Evolutionary conservation across 2,329 filamentous ascomycete species (phyloP).

Genomic region (Trichocomaceae sp.): DNA sequence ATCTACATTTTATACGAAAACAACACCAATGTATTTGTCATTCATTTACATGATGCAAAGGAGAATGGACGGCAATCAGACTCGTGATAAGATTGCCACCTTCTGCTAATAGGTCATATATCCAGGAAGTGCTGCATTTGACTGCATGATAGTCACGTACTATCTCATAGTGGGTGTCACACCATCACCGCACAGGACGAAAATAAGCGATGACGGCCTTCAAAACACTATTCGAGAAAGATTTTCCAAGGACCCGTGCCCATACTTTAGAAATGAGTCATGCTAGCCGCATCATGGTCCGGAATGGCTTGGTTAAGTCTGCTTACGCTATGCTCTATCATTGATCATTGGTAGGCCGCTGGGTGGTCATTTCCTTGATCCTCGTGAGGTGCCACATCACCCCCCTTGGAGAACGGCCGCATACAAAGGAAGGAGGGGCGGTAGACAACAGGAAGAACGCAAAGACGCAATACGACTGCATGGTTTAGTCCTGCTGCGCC

Average conservation of each 20-base stretch:
- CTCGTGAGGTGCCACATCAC: slow-evolving; percentile 1
- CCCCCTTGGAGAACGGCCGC: neutral
- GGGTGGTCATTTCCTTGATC: neutral
- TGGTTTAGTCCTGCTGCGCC: slow-evolving; percentile 4
- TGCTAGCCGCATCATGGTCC: slow-evolving; percentile 1
- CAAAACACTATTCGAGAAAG: neutral
- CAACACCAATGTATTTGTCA: slow-evolving; percentile 1
- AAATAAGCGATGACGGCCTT: slow-evolving; percentile 2
- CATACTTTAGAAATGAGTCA: neutral
- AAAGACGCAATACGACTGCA: neutral
- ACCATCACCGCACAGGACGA: neutral
- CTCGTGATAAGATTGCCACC: slow-evolving; percentile 9
- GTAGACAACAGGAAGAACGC: neutral
- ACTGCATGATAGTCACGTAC: slow-evolving; percentile 10
- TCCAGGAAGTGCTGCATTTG: neutral
- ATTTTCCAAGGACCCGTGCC: neutral
- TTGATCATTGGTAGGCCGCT: slow-evolving; percentile 2
- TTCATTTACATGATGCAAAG: slow-evolving; percentile 1
- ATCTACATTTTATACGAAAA: neutral
- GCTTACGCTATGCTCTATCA: neutral
- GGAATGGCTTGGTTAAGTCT: neutral
- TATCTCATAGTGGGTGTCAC: neutral
- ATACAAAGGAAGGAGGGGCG: neutral
- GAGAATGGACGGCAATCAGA: neutral
- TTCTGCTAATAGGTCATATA: slow-evolving; percentile 3